Base-by-base conservation (phyloP, 2,329 filamentous ascomycete species). In the Pseudocercospora fijiensis region DNA sequence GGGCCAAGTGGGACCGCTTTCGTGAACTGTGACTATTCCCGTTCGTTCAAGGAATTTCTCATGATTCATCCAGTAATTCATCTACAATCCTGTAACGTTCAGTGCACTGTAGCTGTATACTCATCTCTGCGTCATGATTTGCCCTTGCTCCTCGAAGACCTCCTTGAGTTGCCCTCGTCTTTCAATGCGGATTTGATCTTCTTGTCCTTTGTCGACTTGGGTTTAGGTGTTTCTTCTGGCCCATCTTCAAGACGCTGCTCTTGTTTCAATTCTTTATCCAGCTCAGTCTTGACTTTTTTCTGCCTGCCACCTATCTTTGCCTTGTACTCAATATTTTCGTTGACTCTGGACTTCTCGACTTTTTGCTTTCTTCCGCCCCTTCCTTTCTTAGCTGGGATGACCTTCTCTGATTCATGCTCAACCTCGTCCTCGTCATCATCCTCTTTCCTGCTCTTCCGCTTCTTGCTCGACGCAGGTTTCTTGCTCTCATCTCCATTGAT, bases 371-470 rank as follows among this genome's bases (percentile, higher is more conserved):
- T 64, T 7, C 60, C 30, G 22, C 57, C 59, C 56, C 68, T 64
- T 27, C 60, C 43, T 56, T 69, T 70, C 65, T 70, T 70, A 6
- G 62, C 60, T 26, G 68, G 68, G 65, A 63, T 61, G 27, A 69
- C 68, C 26, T 72, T 69, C 20, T 24, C 53, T 41, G 28, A 18
- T 33, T 72, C 67, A 26, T 74, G 67, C 3, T 70, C 65, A 28
- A 65, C 65, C 37, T 65, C 63, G 13, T 70, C 65, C 5, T 68
- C 70, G 16, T 68, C 69, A 2, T 71, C 67, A 41, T 70, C 62
- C 10, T 57, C 65, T 58, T 75, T 71, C 10, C 62, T 66, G 18
- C 16, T 16, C 69, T 76, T 79, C 43, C 75, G 70, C 65, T 79
- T 80, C 7, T 65, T 69, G 8, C 69, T 70, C 63, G 75, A 77